Conservation (phyloP, 495 filamentous ascomycete species). For the Xylaria cubensis region DNA sequence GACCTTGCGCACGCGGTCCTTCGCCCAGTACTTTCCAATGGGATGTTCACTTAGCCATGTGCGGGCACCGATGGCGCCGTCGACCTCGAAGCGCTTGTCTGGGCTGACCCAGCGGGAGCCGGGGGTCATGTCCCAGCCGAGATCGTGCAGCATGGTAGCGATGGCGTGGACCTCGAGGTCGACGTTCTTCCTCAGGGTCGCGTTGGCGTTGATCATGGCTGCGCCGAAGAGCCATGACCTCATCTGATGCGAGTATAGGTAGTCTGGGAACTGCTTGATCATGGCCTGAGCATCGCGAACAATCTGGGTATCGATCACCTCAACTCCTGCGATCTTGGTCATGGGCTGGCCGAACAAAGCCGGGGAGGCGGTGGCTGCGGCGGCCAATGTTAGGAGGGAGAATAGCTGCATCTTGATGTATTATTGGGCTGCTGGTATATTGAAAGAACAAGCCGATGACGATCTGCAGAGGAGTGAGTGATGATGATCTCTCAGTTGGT, state of each 20-base stretch:
- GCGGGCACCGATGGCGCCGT: conserved; percentile 87
- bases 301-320: conserved; percentile 35
- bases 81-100: conserved; percentile 51
- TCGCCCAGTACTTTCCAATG: conserved; percentile 28
- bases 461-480: background rate
- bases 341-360: conserved; percentile 4
- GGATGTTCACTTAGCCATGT: conserved; percentile 59
- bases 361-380: conserved; percentile 18
- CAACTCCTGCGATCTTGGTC: conserved; percentile 34
- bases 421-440: background rate
- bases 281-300: conserved; percentile 44
- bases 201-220: conserved; percentile 45
- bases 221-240: conserved; percentile 54
- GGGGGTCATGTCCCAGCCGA: conserved; percentile 36
- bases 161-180: conserved; percentile 47
- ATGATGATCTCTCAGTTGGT: background rate
- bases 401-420: conserved; percentile 20
- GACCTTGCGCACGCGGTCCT: conserved; percentile 31
- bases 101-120: conserved; percentile 37
- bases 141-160: conserved; percentile 43
- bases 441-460: background rate
- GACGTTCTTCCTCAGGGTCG: conserved; percentile 32
- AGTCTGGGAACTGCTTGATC: conserved; percentile 42
- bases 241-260: conserved; percentile 49
- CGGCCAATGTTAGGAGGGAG: conserved; percentile 17